These are phyloP conservation scores for Pharnaceum exiguum DNA, from an alignment of 148 eudicot species.

Conservation along the genomic window DNA sequence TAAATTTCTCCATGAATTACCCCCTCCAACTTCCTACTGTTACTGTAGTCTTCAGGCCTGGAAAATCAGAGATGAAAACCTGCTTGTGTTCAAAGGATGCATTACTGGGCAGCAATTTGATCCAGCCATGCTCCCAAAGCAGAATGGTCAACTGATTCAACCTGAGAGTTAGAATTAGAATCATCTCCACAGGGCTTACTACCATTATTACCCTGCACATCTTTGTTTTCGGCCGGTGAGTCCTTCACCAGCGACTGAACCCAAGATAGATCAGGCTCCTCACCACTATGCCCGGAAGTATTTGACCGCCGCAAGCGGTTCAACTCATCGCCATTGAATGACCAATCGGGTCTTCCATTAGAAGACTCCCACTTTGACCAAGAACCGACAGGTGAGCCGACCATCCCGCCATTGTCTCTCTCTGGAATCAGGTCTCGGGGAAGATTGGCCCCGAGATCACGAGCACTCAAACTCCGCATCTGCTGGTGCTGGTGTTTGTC, in stretches of 20 bases:
- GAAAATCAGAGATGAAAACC: slow-evolving; percentile 14
- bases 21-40: slow-evolving; percentile 14
- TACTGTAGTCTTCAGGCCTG: slow-evolving; percentile 15
- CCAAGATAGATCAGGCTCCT: slow-evolving; percentile 64
- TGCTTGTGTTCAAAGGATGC: neutral
- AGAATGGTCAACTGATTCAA: slow-evolving; percentile 38
- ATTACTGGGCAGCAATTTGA: slow-evolving; percentile 35
- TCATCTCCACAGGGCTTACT: slow-evolving; percentile 29
- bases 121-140: slow-evolving; percentile 57
- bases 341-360: slow-evolving; percentile 47
- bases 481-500: slow-evolving; percentile 55
- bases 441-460: slow-evolving; percentile 36
- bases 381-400: slow-evolving; percentile 37
- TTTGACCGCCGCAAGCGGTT: slow-evolving; percentile 30
- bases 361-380: slow-evolving; percentile 52
- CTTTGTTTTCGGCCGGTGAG: slow-evolving; percentile 36
- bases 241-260: slow-evolving; percentile 63
- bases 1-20: slow-evolving; percentile 12
- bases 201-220: slow-evolving; percentile 16
- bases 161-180: slow-evolving; percentile 27
- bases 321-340: slow-evolving; percentile 36
- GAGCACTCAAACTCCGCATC: slow-evolving; percentile 40
- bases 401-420: slow-evolving; percentile 10
- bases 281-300: slow-evolving; percentile 31
- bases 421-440: slow-evolving; percentile 28